Conservation (phyloP, 2,329 filamentous ascomycete genomes). For the Onygenales sp. region DNA sequence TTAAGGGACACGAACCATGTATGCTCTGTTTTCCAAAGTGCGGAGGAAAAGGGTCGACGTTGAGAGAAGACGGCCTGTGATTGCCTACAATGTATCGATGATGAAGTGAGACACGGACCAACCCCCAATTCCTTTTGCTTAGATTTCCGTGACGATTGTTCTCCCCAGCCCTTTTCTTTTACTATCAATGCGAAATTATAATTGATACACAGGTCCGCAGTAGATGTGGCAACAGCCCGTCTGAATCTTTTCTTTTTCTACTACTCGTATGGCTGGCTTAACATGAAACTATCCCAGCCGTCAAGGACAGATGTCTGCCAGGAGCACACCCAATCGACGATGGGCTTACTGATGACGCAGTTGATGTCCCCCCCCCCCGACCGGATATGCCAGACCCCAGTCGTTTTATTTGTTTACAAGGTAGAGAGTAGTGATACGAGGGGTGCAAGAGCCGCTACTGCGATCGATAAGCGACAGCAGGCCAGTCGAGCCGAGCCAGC, state of each 20-base stretch:
- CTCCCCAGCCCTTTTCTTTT: background rate
- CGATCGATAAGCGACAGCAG: background rate
- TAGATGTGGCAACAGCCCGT: background rate
- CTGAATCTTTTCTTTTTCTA: background rate
- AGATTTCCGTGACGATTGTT: background rate
- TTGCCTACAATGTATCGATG: background rate
- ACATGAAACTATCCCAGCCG: background rate
- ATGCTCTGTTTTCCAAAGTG: constrained; percentile 1
- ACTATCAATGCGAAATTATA: constrained; percentile 2
- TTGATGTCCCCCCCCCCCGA: background rate
- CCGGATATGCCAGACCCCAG: no score
- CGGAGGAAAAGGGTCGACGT: background rate
- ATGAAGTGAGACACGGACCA: background rate
- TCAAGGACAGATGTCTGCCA: background rate
- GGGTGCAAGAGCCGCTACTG: background rate
- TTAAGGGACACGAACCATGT: constrained; percentile 39
- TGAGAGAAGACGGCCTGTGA: background rate
- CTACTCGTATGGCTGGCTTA: background rate
- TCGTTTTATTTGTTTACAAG: background rate
- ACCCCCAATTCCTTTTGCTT: background rate
- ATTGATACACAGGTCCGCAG: background rate
- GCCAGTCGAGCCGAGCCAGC: background rate
- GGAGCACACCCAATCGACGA: background rate
- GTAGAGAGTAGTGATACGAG: background rate
- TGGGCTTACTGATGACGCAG: background rate